Evolutionary conservation across 2,329 filamentous ascomycete species (phyloP).

Genomic region (Microascus cirrosus): DNA sequence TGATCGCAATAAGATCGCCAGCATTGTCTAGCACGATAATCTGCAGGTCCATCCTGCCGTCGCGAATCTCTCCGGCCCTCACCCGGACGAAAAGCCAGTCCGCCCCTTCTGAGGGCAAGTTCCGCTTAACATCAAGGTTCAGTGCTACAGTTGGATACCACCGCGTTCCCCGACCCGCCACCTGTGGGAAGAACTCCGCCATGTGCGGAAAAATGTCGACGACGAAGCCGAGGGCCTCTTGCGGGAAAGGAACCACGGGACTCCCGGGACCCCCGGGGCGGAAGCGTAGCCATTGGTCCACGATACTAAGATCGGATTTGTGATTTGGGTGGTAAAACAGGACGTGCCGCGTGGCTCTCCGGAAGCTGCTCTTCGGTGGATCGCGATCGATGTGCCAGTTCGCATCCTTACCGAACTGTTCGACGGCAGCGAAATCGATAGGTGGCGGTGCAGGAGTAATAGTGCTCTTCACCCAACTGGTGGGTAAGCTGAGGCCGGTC

Average conservation of each 20-base stretch:
- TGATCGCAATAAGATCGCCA: constrained; percentile 18
- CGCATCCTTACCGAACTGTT: background rate
- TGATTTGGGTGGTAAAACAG: background rate
- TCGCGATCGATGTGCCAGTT: background rate
- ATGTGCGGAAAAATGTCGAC: constrained; percentile 60
- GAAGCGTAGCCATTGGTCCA: constrained; percentile 58
- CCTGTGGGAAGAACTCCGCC: constrained; percentile 26
- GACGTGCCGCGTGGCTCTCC: background rate
- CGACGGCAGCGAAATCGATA: background rate
- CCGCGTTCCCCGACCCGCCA: constrained; percentile 23
- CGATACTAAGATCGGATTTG: constrained; percentile 5
- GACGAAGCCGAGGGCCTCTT: constrained; percentile 52
- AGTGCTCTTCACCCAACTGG: constrained; percentile 5
- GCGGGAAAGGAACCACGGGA: constrained; percentile 38
- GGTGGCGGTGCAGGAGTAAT: background rate
- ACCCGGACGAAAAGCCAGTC: constrained; percentile 63
- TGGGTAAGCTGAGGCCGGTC: constrained; percentile 17
- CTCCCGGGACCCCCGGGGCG: constrained; percentile 30
- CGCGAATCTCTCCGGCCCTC: constrained; percentile 53
- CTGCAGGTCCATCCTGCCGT: constrained; percentile 67
- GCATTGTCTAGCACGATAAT: constrained; percentile 48
- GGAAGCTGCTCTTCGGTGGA: background rate
- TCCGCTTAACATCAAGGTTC: constrained; percentile 68
- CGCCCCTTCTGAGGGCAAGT: constrained; percentile 53
- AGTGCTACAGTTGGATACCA: constrained; percentile 72